Evolutionary conservation across 192 early-diverging fungal genomes (phyloP), one percentile per base, ranked within the genome.

Genomic region (Backusella mclennaniae): DNA sequence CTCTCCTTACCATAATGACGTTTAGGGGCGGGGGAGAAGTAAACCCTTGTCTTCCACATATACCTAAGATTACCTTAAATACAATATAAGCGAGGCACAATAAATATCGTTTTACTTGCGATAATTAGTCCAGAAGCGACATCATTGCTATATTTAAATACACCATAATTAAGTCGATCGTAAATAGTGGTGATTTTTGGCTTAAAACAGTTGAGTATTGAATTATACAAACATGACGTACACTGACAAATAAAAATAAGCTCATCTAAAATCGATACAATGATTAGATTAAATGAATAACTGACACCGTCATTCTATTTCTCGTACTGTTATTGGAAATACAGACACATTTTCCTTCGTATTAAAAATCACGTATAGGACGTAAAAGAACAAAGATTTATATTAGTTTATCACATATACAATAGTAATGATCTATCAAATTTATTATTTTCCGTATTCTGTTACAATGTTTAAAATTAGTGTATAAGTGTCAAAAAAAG

Each of bases 371-470:
- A 33, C 3, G 0, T 33, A 33, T 33, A 33, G 2, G 3, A 33
- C 33, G 33, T 33, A 33, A 33, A 33, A 33, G 33, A 33, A 33
- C 33, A 33, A 33, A 33, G 33, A 33, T 33, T 33, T 33, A 33
- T 33, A 33, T 33, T 33, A 33, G 33, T 33, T 39, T 17, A 17
- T 44, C 21, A 8, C 9, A 23, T 8, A 56, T 11, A 56, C 26
- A 56, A 56, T 26, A 12, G 68, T 69, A 26, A 69, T 69, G 12
- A 69, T 69, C 26, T 69, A 39, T 21, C 35, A 69, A 69, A 69
- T 69, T 69, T 69, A 69, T 23, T 35, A 41, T 69, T 35, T 33
- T 39, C 35, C 29, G 23, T 69, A n/a, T 69, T 41, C 68, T 41
- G 35, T 69, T 69, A 39, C 36, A 69, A 15, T 69, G n/a, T 44